Evolutionary conservation across 2,329 filamentous ascomycete genomes (phyloP).

Genomic region (Fusarium proliferatum): DNA sequence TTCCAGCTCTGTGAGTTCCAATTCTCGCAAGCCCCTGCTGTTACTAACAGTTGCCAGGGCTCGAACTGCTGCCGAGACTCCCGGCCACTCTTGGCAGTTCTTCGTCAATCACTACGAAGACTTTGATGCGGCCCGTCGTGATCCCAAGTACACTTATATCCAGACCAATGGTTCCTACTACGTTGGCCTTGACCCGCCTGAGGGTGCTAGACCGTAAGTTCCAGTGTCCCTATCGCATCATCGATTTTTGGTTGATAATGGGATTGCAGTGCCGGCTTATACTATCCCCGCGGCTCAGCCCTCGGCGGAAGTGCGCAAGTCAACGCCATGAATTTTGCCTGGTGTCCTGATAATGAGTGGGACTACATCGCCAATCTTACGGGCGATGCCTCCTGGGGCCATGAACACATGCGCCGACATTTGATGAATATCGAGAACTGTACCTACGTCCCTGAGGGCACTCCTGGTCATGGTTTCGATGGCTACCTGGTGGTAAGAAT

Average conservation of each 20-base stretch:
- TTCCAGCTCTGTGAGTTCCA: neutral
- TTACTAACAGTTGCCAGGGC: neutral
- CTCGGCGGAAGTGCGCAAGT: conserved; percentile 1
- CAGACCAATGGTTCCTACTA: conserved; percentile 13
- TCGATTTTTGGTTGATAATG: no score
- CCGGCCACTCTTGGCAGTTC: neutral
- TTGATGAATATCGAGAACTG: neutral
- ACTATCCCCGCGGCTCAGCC: conserved; percentile 10
- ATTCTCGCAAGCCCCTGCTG: rapidly evolving
- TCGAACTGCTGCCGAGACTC: conserved; percentile 3
- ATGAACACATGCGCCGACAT: conserved; percentile 1
- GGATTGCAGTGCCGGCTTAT: neutral
- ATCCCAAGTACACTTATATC: conserved; percentile 15
- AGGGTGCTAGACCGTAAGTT: neutral
- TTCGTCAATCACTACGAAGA: conserved; percentile 12
- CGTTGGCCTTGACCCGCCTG: neutral
- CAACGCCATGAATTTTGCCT: conserved; percentile 10
- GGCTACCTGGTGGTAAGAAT: neutral
- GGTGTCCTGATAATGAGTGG: conserved; percentile 2
- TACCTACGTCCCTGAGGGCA: neutral
- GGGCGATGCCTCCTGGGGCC: neutral
- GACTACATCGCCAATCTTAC: conserved; percentile 4
- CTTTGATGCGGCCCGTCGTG: conserved; percentile 1
- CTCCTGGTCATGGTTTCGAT: neutral
- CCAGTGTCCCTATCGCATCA: no score